A percentile compares a stretch with the other conserved stretches of the same genome.
phyloP scores from a whole-genome alignment of 257 asterid species.

The Leonotis leonurus region DNA sequence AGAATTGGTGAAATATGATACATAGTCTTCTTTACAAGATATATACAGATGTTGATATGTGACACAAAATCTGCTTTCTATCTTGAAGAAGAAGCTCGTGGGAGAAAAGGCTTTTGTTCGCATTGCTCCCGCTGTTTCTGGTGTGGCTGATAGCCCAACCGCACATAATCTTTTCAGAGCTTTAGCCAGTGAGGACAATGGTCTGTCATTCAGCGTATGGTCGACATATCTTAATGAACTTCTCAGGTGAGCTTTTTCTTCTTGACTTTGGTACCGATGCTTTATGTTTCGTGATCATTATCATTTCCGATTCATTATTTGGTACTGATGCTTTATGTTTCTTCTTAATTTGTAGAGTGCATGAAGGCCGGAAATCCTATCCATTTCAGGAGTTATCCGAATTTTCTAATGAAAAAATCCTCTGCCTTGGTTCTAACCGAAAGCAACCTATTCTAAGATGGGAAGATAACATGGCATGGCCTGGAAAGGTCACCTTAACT shows the following conservation, averaged over 20 bases:
- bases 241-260: constrained; percentile 59
- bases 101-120: constrained; percentile 97
- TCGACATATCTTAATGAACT: constrained; percentile 71
- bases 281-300: neutral
- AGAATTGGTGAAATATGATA: neutral
- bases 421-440: constrained; percentile 84
- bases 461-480: constrained; percentile 93
- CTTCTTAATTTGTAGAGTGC: constrained; percentile 52
- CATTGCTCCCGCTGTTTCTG: constrained; percentile 90
- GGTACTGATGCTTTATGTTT: no score
- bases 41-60: neutral
- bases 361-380: constrained; percentile 68
- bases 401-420: constrained; percentile 45
- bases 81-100: constrained; percentile 55
- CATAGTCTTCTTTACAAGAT: neutral
- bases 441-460: constrained; percentile 93
- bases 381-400: constrained; percentile 41
- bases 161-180: constrained; percentile 87
- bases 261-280: neutral
- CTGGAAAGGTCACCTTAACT: constrained; percentile 82
- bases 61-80: constrained; percentile 12
- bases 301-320: neutral
- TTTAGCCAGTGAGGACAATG: constrained; percentile 68
- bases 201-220: constrained; percentile 73
- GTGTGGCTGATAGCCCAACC: constrained; percentile 89